Evolutionary conservation across 1,284 basidiomycete species (phyloP), one percentile per base, ranked within the genome.

Genomic region (Vanrija pseudolonga): DNA sequence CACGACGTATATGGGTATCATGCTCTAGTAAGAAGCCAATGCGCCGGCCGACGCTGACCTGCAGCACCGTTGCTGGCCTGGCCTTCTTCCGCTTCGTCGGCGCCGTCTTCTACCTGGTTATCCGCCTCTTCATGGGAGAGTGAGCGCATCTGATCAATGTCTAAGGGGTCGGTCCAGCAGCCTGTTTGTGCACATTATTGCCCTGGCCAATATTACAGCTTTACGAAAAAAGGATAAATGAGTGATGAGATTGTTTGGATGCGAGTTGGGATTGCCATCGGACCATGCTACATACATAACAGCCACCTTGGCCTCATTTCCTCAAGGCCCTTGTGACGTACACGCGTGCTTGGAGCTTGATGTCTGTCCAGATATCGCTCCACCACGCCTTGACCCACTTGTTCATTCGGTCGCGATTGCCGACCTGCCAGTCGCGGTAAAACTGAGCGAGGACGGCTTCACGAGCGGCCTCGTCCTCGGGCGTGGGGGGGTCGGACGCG

Each of bases 81-180:
- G 89, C 89, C 17, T 80, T 89, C 52, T 79, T 92, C 59, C 84
- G 90, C 7, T 93, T 93, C 74, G 62, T 89, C 6, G 90, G 90
- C 0, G 86, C 86, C 12, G 83, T 87, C 39, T 73, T 80, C 45
- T 92, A 92, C 68, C 83, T 91, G 80, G 68, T 91, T 46, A 80
- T 92, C 22, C 84, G 90, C 15, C 67, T 91, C 57, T 92, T 93
- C 70, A 86, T 87, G 28, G 88, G 90, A 60, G 89, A 92, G 78
- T 92, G n/a, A n/a, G n/a, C n/a, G n/a, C n/a, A n/a, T n/a, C n/a
- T n/a, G n/a, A n/a, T n/a, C n/a, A n/a, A n/a, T n/a, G n/a, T n/a
- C n/a, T n/a, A n/a, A n/a, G n/a, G n/a, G n/a, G n/a, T n/a, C n/a
- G n/a, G n/a, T n/a, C n/a, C n/a, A n/a, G n/a, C n/a, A n/a, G n/a